These are phyloP conservation scores for Daldinia bambusicola DNA, from an alignment of 495 filamentous ascomycete genomes.

Conservation along the genomic window DNA sequence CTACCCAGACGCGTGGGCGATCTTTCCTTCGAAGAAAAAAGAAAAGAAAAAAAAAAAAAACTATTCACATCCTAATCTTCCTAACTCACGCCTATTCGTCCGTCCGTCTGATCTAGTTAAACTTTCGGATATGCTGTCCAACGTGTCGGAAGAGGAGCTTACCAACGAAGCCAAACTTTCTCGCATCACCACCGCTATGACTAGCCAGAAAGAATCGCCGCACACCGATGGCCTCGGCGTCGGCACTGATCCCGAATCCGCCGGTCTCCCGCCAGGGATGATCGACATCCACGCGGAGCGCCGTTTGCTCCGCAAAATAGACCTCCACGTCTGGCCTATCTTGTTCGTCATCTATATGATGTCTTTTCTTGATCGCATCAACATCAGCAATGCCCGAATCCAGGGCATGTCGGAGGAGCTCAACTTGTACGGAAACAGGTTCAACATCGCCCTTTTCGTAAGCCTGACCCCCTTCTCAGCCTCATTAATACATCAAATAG, in stretches of 20 bases:
- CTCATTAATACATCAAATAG: no score
- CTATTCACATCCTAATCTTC: background rate
- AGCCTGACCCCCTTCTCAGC: no score
- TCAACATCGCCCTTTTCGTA: conserved; percentile 71
- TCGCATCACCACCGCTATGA: conserved; percentile 10
- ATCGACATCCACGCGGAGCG: conserved; percentile 44
- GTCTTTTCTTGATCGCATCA: conserved; percentile 64
- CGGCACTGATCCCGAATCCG: background rate
- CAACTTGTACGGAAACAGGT: conserved; percentile 62
- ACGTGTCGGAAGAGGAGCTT: conserved; percentile 30
- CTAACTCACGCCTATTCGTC: no score
- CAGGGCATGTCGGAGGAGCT: conserved; percentile 69
- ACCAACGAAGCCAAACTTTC: conserved; percentile 8
- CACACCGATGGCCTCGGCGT: background rate
- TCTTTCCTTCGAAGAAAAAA: background rate
- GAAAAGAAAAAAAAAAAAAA: background rate
- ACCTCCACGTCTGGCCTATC: conserved; percentile 53
- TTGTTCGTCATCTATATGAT: conserved; percentile 57
- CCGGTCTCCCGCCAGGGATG: conserved; percentile 9
- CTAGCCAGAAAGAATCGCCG: conserved; percentile 16
- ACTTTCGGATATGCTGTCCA: conserved; percentile 25
- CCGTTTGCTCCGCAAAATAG: conserved; percentile 51
- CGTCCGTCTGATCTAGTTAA: background rate
- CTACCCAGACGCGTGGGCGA: background rate
- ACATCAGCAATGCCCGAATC: conserved; percentile 71